Percentiles rank a stretch among this genome's conserved stretches.
Evolutionary conservation across 2,329 filamentous ascomycete species (phyloP).

Genomic region (Penicillium digitatum): DNA sequence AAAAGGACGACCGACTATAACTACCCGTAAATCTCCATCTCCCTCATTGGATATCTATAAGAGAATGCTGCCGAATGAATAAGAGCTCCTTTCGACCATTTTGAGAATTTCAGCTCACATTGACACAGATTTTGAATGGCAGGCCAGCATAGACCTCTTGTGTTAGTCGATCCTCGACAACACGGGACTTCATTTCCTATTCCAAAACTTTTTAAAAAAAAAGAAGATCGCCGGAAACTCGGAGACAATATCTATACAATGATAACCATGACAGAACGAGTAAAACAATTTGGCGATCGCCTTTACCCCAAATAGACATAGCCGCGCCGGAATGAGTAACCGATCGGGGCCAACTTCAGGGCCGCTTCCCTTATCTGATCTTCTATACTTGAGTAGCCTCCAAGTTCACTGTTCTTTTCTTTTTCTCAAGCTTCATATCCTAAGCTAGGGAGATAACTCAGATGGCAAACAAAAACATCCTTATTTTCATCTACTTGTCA

Average conservation of each 20-base stretch:
- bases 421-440: background rate
- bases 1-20: constrained; percentile 5
- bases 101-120: background rate
- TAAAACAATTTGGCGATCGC: background rate
- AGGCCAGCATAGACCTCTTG: background rate
- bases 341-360: constrained; percentile 1
- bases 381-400: background rate
- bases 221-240: background rate
- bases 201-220: background rate
- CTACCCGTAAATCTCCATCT: background rate
- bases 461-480: constrained; percentile 10
- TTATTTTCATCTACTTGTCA: constrained; percentile 10
- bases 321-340: background rate
- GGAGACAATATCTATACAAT: background rate
- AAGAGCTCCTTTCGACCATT: background rate
- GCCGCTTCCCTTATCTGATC: constrained; percentile 6
- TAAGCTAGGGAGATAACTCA: background rate
- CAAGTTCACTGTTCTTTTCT: background rate
- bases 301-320: background rate
- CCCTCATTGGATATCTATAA: constrained; percentile 6
- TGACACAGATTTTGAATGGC: background rate
- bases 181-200: background rate
- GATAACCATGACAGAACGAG: no score
- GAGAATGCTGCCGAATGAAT: constrained; percentile 10
- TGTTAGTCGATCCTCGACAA: background rate